Base-by-base conservation (phyloP, 2,329 filamentous ascomycete species). In the Colletotrichum noveboracense region DNA sequence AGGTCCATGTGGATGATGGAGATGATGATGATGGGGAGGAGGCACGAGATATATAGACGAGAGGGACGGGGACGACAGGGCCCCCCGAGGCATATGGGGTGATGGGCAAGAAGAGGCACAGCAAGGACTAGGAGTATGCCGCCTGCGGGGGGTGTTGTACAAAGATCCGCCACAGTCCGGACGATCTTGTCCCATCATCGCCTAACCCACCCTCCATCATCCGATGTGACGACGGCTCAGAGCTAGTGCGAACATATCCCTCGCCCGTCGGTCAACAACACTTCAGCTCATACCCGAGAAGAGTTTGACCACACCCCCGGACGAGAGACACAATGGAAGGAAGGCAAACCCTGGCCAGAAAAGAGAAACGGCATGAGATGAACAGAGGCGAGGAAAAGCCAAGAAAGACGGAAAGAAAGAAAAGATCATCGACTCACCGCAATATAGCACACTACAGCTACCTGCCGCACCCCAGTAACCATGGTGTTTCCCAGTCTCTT, bases 181-280 rank as follows among this genome's bases (percentile, higher is more conserved):
- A 73, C 70, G 74, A 76, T 76, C 74, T 76, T 74, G 65, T 65
- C 70, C 65, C 74, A 43, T 74, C 70, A 65, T 74, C 58, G 65
- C 43, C 64, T 60, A 76, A 74, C 56, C 38, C 28, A 55, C 38
- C 65, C 66, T 48, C 34, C 64, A 56, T 16, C 34, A 28, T 74
- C 64, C 65, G 58, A 73, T 65, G 58, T 58, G 65, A 76, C 70
- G 34, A 69, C 43, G 36, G 48, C 34, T 34, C 64, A 69, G n/a
- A 43, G 34, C 70, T 52, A 76, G 65, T 66, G 52, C 18, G 58
- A 61, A 43, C 38, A 68, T 64, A 61, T 65, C 70, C 74, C 64
- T 74, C 70, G 52, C 58, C 34, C 14, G 26, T 74, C 70, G 74
- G 74, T 76, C 58, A 76, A 74, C 64, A 60, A 69, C 26, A 58